A percentile compares a stretch with the other conserved stretches of the same genome.
phyloP scores from a whole-genome alignment of 2,329 filamentous ascomycete genomes.

The Fusarium sp. region DNA sequence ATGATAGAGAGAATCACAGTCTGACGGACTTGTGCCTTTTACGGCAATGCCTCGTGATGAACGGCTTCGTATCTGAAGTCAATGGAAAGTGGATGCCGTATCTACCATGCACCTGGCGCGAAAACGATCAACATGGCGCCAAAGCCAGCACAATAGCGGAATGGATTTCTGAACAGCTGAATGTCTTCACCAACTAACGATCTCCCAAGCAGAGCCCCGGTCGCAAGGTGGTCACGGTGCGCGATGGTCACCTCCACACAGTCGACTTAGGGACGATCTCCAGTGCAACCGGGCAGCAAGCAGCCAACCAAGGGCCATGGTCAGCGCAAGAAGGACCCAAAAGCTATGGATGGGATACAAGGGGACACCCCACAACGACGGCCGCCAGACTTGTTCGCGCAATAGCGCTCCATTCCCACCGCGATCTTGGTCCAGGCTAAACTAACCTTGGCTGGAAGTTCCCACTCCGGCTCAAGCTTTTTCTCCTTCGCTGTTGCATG shows the following conservation, averaged over 20 bases:
- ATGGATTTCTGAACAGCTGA: slow-evolving; percentile 37
- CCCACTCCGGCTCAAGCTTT: slow-evolving; percentile 49
- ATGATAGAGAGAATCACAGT: slow-evolving; percentile 2
- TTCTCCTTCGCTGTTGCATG: slow-evolving; percentile 35
- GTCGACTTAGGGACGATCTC: slow-evolving; percentile 49
- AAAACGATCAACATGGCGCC: slow-evolving; percentile 42
- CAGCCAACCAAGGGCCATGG: slow-evolving; percentile 43
- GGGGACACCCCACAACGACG: slow-evolving; percentile 45
- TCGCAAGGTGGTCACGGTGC: slow-evolving; percentile 43
- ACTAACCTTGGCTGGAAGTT: slow-evolving; percentile 40
- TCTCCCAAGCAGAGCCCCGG: slow-evolving; percentile 22
- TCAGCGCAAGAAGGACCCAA: slow-evolving; percentile 37
- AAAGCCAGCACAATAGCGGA: slow-evolving; percentile 34
- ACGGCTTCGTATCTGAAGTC: slow-evolving; percentile 21
- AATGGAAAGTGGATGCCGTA: slow-evolving; percentile 24
- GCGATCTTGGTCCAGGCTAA: slow-evolving; percentile 47
- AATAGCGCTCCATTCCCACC: slow-evolving; percentile 51
- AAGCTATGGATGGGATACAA: slow-evolving; percentile 32
- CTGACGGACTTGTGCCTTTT: slow-evolving; percentile 5
- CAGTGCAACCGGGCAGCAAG: slow-evolving; percentile 21
- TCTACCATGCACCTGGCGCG: slow-evolving; percentile 9
- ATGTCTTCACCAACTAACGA: slow-evolving; percentile 33
- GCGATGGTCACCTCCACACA: slow-evolving; percentile 48
- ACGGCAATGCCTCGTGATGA: slow-evolving; percentile 13
- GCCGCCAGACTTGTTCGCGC: slow-evolving; percentile 51